phyloP scores from a whole-genome alignment of 1,284 basidiomycete species.

The Ustilago trichophora region DNA sequence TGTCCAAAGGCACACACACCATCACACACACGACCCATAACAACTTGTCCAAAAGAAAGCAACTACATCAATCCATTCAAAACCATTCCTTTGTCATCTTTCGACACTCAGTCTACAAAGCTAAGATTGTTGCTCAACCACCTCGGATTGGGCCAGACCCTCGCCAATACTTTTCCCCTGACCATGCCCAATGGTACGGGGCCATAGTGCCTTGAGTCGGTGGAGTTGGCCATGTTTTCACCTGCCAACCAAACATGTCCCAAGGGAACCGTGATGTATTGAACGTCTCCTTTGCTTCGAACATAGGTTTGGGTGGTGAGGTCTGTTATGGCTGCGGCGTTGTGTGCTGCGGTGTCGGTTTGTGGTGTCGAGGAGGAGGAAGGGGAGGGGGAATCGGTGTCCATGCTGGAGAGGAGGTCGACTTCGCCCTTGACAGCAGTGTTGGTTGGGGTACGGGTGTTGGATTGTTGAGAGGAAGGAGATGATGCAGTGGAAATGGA shows the following conservation, averaged over 20 bases:
- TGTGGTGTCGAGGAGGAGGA: neutral
- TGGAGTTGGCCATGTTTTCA: constrained; percentile 84
- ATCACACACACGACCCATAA: too few species aligned
- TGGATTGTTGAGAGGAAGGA: too few species aligned
- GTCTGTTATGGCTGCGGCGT: constrained; percentile 3
- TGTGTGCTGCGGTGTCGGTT: constrained; percentile 10
- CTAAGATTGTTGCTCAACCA: constrained; percentile 31
- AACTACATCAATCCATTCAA: too few species aligned
- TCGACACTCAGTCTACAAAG: constrained; percentile 6
- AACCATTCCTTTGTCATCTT: neutral
- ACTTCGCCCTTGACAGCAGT: neutral
- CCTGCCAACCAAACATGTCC: constrained; percentile 83
- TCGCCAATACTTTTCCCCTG: constrained; percentile 78
- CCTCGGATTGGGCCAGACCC: constrained; percentile 62
- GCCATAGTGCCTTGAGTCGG: constrained; percentile 89
- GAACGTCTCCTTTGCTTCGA: constrained; percentile 31
- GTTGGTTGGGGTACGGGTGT: too few species aligned
- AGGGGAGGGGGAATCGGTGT: constrained; percentile 2
- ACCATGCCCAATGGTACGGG: constrained; percentile 87
- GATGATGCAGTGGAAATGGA: neutral
- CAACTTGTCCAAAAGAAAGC: too few species aligned
- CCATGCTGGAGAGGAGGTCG: constrained; percentile 31
- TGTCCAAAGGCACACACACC: too few species aligned
- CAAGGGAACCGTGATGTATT: constrained; percentile 36
- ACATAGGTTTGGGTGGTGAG: constrained; percentile 22